Conservation (phyloP, 2,329 filamentous ascomycete genomes). For the Stemphylium lycopersici region DNA sequence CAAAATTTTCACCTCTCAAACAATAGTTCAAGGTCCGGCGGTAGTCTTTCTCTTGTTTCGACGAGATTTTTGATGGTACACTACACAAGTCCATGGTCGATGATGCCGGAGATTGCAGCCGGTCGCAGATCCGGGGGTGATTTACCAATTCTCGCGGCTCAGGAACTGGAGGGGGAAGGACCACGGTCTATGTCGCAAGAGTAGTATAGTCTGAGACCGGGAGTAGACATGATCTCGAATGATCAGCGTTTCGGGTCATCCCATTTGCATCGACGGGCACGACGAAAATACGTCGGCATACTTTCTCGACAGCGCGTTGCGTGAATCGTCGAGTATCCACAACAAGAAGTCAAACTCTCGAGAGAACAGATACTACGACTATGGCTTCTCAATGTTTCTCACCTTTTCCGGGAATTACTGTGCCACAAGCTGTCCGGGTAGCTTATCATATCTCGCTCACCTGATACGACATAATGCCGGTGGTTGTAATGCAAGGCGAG, state of each 20-base stretch:
- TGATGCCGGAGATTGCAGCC: not conserved
- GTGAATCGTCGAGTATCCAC: not conserved
- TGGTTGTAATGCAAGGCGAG: constrained; percentile 6
- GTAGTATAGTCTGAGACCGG: constrained; percentile 4
- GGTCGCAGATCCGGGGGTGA: constrained; percentile 1
- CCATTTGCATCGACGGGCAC: not conserved
- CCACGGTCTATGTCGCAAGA: not conserved
- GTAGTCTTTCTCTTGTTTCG: not conserved
- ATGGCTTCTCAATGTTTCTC: not conserved
- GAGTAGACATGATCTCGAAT: constrained; percentile 4
- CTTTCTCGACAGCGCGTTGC: not conserved
- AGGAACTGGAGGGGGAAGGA: constrained; percentile 1
- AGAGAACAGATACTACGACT: not conserved
- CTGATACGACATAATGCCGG: constrained; percentile 12
- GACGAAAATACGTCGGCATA: not conserved
- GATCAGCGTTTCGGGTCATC: not conserved
- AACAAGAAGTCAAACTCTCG: not conserved
- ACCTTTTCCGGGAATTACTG: not conserved
- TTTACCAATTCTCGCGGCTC: not conserved
- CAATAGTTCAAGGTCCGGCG: not conserved
- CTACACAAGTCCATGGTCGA: not conserved
- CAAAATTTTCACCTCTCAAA: not conserved
- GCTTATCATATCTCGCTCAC: not conserved
- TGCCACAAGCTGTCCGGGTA: not conserved
- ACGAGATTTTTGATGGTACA: not conserved